phyloP scores from a whole-genome alignment of 2,329 filamentous ascomycete genomes.

The Cordyceps pruinosa region DNA sequence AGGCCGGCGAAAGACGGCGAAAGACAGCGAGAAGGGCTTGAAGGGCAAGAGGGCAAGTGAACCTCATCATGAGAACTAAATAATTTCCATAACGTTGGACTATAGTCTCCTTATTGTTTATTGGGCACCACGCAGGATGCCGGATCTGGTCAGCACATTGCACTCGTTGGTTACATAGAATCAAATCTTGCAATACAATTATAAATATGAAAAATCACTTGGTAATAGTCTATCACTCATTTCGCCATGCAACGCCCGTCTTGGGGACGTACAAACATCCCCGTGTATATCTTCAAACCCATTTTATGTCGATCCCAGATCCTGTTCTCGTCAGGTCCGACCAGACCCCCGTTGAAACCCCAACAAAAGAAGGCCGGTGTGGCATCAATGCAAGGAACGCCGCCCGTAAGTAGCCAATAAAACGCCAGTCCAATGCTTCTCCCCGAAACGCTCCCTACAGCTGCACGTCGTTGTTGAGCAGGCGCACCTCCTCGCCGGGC shows the following conservation, averaged over 20 bases:
- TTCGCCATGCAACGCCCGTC: slow-evolving; percentile 9
- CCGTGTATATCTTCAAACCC: not conserved
- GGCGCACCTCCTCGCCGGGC: slow-evolving; percentile 85
- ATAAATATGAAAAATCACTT: not conserved
- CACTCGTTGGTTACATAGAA: not conserved
- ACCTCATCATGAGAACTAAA: not conserved
- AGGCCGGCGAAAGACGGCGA: slow-evolving; percentile 14
- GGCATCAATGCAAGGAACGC: slow-evolving; percentile 4
- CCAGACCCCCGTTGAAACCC: not conserved
- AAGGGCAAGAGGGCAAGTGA: slow-evolving; percentile 3
- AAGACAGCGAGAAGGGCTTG: too few species aligned
- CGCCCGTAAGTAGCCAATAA: not conserved
- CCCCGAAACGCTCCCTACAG: slow-evolving; percentile 42
- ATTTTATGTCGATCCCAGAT: slow-evolving; percentile 11
- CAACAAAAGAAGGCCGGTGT: not conserved
- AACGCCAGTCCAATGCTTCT: slow-evolving; percentile 9
- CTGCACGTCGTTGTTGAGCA: slow-evolving; percentile 82
- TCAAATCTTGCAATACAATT: not conserved
- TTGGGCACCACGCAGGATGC: not conserved
- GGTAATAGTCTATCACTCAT: not conserved
- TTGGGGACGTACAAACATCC: not conserved
- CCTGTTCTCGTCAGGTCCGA: slow-evolving; percentile 5
- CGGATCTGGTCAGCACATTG: not conserved
- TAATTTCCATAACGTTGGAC: not conserved
- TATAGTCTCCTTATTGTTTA: not conserved